phyloP scores from a whole-genome alignment of 1,139 yeast genomes.

The Ashbya aceris region DNA sequence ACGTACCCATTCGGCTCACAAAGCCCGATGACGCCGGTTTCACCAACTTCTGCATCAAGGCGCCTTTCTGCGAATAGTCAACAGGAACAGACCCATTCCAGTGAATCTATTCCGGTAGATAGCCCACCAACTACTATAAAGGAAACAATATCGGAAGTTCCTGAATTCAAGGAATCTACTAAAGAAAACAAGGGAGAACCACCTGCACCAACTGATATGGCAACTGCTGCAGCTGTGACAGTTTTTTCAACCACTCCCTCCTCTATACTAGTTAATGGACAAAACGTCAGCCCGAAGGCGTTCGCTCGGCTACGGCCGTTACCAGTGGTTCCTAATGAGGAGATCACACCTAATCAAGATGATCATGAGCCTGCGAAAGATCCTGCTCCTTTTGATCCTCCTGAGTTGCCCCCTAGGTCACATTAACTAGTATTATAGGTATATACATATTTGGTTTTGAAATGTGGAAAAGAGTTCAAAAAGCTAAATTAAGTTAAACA shows the following conservation, averaged over 20 bases:
- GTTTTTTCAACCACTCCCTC: neutral
- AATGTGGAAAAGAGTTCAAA: too few relatives aligned
- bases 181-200: neutral
- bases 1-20: neutral
- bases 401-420: neutral
- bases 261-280: neutral
- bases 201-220: neutral
- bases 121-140: neutral
- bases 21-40: neutral
- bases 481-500: too few relatives aligned
- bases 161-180: neutral
- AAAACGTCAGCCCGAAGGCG: neutral
- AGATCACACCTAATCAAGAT: neutral
- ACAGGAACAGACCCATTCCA: conserved; percentile 1
- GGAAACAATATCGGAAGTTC: neutral
- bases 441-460: too few relatives aligned
- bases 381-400: neutral
- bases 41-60: conserved; percentile 3
- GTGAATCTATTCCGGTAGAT: neutral
- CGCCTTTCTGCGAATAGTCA: conserved; percentile 1
- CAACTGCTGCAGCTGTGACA: neutral
- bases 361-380: neutral
- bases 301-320: neutral
- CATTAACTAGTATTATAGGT: too few relatives aligned
- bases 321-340: neutral